These are phyloP conservation scores for Cryphonectria japonica DNA, from an alignment of 2,329 filamentous ascomycete genomes.

Conservation along the genomic window DNA sequence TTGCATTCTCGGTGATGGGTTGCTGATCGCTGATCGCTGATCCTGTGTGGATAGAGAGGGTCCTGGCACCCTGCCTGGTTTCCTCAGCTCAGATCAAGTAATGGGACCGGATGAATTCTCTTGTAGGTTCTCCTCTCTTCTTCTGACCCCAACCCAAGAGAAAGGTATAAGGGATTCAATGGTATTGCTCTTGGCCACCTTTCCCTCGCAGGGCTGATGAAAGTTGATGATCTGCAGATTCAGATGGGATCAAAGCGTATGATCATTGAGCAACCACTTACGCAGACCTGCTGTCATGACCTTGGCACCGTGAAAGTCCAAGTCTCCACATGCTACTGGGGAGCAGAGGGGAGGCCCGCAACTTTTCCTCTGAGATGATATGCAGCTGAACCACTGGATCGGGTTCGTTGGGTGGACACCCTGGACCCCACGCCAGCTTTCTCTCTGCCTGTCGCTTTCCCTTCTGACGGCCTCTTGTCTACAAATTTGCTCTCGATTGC, in stretches of 20 bases:
- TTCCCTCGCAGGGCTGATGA: neutral
- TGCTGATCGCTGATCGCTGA: neutral
- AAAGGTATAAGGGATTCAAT: no score
- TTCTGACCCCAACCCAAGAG: no score
- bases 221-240: neutral
- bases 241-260: neutral
- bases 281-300: neutral
- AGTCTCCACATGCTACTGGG: neutral
- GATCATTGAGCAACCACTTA: neutral
- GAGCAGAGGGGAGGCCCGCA: neutral
- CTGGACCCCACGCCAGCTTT: neutral
- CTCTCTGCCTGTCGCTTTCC: neutral
- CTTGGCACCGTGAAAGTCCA: neutral
- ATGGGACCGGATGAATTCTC: neutral
- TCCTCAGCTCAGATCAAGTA: neutral
- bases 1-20: neutral
- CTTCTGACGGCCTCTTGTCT: neutral
- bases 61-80: neutral
- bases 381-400: constrained; percentile 6
- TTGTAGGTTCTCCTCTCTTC: no score
- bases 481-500: neutral
- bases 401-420: neutral
- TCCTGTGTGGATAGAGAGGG: neutral
- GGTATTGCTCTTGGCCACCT: no score
- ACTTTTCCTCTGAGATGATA: neutral